These are phyloP conservation scores for Neurospora sp. DNA, from an alignment of 2,329 filamentous ascomycete species.

Conservation along the genomic window DNA sequence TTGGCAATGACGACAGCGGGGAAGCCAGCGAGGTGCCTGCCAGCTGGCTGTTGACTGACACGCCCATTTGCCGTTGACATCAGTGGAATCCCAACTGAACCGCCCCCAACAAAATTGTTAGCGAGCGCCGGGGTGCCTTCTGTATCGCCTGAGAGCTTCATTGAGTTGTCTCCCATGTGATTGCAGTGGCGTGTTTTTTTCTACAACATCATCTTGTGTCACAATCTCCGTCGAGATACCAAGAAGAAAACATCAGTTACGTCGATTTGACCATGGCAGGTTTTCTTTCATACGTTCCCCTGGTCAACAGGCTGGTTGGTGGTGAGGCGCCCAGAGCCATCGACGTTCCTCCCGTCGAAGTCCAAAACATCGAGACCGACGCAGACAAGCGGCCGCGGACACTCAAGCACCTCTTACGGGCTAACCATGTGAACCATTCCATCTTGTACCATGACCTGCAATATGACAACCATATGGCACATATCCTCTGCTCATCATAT, in stretches of 20 bases:
- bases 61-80: background rate
- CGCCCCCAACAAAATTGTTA: background rate
- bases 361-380: constrained; percentile 71
- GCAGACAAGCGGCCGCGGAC: constrained; percentile 71
- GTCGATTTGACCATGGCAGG: constrained; percentile 12
- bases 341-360: constrained; percentile 55
- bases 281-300: constrained; percentile 21
- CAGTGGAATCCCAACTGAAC: background rate
- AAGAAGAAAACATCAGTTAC: background rate
- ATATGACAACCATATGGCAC: constrained; percentile 76
- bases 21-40: background rate
- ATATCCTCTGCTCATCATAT: constrained; percentile 77
- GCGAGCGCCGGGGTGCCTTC: background rate
- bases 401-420: constrained; percentile 80
- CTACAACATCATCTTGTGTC: background rate
- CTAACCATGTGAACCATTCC: constrained; percentile 85
- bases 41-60: background rate
- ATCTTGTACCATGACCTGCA: constrained; percentile 66
- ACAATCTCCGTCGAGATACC: background rate
- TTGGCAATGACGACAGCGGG: background rate
- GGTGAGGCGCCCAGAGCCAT: constrained; percentile 28
- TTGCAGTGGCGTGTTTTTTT: background rate
- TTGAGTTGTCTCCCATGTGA: background rate
- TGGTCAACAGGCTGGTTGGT: constrained; percentile 21
- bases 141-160: background rate